Base-by-base conservation (phyloP, 2,329 filamentous ascomycete genomes). In the Penicillium paneum region DNA sequence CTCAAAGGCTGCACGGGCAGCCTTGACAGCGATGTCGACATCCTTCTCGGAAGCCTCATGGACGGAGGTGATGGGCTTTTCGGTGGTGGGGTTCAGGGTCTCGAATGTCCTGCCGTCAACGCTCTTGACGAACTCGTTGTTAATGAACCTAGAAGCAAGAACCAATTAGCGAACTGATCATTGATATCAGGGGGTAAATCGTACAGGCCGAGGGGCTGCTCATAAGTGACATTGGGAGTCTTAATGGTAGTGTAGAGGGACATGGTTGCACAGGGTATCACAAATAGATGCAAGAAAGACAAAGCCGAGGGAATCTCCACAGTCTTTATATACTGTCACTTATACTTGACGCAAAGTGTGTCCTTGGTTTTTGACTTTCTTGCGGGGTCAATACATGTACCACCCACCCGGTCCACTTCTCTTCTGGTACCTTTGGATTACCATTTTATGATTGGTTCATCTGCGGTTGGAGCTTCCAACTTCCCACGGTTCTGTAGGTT, bases 71-170 rank as follows among this genome's bases (percentile, higher is more conserved):
- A 96, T 95, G 69, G 90, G 84, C 76, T 91, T 86, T 76, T 96
- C 92, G 62, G 84, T 90, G 61, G 87, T 70, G 56, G 91, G 91
- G 83, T 96, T 96, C 81, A 94, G 87, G 74, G 91, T 89, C 78
- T 96, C 91, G 71, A 96, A 94, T 64, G 87, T 91, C 83, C 90
- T 88, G 79, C 91, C 91, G 67, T 96, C 90, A 60, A 88, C 86
- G 72, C 85, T 82, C 75, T 88, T 85, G 62, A 95, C 84, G 78
- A 87, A 97, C 57, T 65, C 63, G 49, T 64, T 64, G 57, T 65
- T 65, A 32, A 65, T 65, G 62, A 65, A 65, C 61, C 77, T 97
- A 17, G 5, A 35, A 29, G 11, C 88, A 28, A 76, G 93, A 92
- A 83, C 94, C 92, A 54, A 69, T 69, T 83, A 96, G n/a, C 28